A percentile compares a stretch with the other conserved stretches of the same genome.
Conservation (phyloP, 345 rosid genomes). For the Hirschfeldia incana region DNA sequence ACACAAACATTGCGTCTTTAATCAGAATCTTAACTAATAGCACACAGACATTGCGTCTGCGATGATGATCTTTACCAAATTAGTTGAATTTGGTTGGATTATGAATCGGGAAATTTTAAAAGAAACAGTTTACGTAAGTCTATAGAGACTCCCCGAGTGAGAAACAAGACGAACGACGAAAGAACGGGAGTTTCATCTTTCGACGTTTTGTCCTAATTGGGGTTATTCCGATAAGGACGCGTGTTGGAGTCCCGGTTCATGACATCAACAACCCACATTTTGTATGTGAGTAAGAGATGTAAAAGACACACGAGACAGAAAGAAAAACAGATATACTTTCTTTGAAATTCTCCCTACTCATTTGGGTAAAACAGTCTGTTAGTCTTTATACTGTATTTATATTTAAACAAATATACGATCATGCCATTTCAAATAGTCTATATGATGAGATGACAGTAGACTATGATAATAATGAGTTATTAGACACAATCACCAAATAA, state of each 20-base stretch:
- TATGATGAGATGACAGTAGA: neutral
- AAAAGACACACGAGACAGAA: neutral
- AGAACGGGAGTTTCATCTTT: slow-evolving; percentile 26
- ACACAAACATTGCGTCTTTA: slow-evolving; percentile 20
- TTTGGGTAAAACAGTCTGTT: neutral
- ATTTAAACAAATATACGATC: neutral
- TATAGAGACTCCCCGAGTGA: slow-evolving; percentile 20
- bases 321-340: neutral
- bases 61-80: slow-evolving; percentile 18
- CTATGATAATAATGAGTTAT: neutral
- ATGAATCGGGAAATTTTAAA: slow-evolving; percentile 19
- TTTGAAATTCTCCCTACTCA: neutral
- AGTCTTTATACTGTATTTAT: neutral
- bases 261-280: slow-evolving; percentile 13
- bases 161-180: slow-evolving; percentile 18
- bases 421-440: neutral
- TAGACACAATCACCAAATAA: neutral
- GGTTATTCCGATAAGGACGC: slow-evolving; percentile 28
- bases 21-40: neutral
- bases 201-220: slow-evolving; percentile 22
- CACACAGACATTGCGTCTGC: slow-evolving; percentile 15
- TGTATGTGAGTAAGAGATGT: neutral
- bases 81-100: slow-evolving; percentile 29
- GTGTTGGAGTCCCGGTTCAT: neutral
- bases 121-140: slow-evolving; percentile 30